Conservation (phyloP, 805 yeast genomes). For the Candida sakaeoensis region DNA sequence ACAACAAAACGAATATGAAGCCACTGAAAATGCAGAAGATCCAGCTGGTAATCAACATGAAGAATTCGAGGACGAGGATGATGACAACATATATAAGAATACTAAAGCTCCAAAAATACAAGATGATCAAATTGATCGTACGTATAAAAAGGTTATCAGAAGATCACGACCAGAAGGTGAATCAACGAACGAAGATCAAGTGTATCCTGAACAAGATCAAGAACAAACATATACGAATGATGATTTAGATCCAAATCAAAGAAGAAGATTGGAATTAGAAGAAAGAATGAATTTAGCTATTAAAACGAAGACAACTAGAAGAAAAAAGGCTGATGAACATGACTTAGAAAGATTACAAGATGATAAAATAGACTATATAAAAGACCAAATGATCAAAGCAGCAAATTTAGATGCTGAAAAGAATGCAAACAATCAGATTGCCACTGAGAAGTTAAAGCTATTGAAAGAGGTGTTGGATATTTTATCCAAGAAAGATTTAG, state of each 20-base stretch:
- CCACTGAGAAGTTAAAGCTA: conserved; percentile 72
- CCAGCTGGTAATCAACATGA: conserved; percentile 12
- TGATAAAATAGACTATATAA: conserved; percentile 75
- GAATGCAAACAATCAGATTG: conserved; percentile 60
- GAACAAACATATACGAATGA: conserved; percentile 12
- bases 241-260: conserved; percentile 33
- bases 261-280: conserved; percentile 75
- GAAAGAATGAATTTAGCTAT: conserved; percentile 75
- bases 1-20: conserved; percentile 10
- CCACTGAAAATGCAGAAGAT: conserved; percentile 7
- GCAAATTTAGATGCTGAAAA: conserved; percentile 70
- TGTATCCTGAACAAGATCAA: conserved; percentile 11
- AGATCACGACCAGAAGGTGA: conserved; percentile 10
- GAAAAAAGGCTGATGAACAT: conserved; percentile 79
- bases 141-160: conserved; percentile 29
- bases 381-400: conserved; percentile 86
- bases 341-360: conserved; percentile 95
- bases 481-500: conserved; percentile 75
- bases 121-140: conserved; percentile 13
- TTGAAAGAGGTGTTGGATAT: conserved; percentile 75
- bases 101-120: conserved; percentile 20
- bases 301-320: conserved; percentile 55
- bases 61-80: conserved; percentile 17
- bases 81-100: conserved; percentile 21
- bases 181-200: conserved; percentile 2